Conservation (phyloP, 495 filamentous ascomycete species). For the Tuber borchii region DNA sequence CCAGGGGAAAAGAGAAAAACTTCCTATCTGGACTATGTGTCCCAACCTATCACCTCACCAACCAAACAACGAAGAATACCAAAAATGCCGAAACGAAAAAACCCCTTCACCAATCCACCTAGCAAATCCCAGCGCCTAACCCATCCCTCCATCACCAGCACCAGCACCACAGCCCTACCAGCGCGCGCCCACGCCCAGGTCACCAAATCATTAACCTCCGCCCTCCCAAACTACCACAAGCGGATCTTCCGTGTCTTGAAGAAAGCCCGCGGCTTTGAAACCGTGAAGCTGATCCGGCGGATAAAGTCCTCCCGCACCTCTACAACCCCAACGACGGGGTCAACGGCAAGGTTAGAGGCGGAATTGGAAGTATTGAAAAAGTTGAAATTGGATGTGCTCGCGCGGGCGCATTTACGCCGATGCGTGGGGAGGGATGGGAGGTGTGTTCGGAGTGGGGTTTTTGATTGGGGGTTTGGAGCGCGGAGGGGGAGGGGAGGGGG, state of each 20-base stretch:
- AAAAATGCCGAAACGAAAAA: slow-evolving; percentile 31
- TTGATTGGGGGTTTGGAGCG: slow-evolving; percentile 60
- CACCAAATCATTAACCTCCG: background rate
- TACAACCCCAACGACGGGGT: slow-evolving; percentile 12
- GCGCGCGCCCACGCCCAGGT: slow-evolving; percentile 10
- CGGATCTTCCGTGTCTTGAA: slow-evolving; percentile 65
- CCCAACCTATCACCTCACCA: background rate
- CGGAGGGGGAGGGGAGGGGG: slow-evolving; percentile 32
- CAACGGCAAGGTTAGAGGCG: slow-evolving; percentile 35
- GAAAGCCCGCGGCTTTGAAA: slow-evolving; percentile 75
- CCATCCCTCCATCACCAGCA: background rate
- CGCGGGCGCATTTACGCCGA: slow-evolving; percentile 27
- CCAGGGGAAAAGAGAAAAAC: background rate
- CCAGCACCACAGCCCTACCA: slow-evolving; percentile 14
- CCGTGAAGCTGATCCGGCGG: slow-evolving; percentile 75
- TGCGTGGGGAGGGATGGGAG: slow-evolving; percentile 54
- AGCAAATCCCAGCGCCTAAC: slow-evolving; percentile 7
- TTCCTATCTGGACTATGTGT: background rate
- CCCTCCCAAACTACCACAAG: slow-evolving; percentile 46
- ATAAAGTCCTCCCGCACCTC: slow-evolving; percentile 53
- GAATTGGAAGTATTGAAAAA: slow-evolving; percentile 47
- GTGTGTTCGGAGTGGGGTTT: slow-evolving; percentile 66
- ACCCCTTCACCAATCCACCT: slow-evolving; percentile 17
- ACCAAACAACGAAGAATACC: slow-evolving; percentile 2
- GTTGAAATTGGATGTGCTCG: slow-evolving; percentile 48